Evolutionary conservation across 306 rosid genomes (phyloP).

Genomic region (Fragaria nilgerrensis): DNA sequence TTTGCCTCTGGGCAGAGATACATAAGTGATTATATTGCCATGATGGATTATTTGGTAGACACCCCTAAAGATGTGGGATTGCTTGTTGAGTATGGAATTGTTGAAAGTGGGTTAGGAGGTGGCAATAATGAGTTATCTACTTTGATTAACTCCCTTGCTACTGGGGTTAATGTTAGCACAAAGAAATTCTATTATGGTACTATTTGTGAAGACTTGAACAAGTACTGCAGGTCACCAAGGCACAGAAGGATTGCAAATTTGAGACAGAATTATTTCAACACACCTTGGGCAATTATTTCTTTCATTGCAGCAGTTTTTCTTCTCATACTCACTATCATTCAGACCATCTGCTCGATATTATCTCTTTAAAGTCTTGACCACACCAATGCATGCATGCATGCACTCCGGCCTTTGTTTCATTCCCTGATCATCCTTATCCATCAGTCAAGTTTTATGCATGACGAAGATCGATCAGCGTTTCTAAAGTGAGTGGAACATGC

Average conservation of each 20-base stretch:
- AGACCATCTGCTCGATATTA: background rate
- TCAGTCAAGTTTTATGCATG: too few relatives aligned
- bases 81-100: slow-evolving; percentile 26
- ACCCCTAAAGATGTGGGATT: slow-evolving; percentile 24
- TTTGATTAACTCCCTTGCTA: slow-evolving; percentile 15
- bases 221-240: background rate
- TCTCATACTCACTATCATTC: background rate
- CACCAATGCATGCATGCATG: too few relatives aligned
- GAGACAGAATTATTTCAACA: slow-evolving; percentile 20
- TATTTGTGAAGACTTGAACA: slow-evolving; percentile 3
- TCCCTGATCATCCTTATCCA: too few relatives aligned
- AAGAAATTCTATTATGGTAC: background rate
- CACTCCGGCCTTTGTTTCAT: too few relatives aligned
- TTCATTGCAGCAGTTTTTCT: background rate
- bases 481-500: too few relatives aligned
- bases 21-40: slow-evolving; percentile 15
- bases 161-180: background rate
- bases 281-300: slow-evolving; percentile 21
- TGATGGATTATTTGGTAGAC: slow-evolving; percentile 28
- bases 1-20: background rate
- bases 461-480: too few relatives aligned
- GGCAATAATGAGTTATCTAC: background rate
- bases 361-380: background rate
- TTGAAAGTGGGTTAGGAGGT: slow-evolving; percentile 17
- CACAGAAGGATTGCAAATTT: slow-evolving; percentile 26